phyloP scores from a whole-genome alignment of 2,329 filamentous ascomycete species.

The Bisporella sp. region DNA sequence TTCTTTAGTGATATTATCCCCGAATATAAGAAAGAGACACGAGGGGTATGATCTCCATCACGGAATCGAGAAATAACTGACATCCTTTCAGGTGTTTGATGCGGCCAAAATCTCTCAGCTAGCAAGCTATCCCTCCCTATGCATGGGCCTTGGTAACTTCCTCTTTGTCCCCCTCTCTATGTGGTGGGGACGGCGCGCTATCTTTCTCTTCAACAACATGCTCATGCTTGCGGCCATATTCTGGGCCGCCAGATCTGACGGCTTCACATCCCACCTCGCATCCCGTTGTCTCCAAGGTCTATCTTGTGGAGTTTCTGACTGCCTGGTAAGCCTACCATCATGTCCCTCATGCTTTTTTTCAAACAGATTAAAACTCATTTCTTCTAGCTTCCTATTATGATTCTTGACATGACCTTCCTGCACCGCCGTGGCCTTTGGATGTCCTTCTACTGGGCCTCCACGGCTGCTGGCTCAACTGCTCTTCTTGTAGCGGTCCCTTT shows the following conservation, averaged over 20 bases:
- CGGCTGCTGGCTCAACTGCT: slow-evolving; percentile 20
- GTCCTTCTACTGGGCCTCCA: slow-evolving; percentile 28
- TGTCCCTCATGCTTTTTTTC: background rate
- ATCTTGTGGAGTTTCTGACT: slow-evolving; percentile 26
- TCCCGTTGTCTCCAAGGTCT: slow-evolving; percentile 29
- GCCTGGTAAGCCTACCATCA: slow-evolving; percentile 18
- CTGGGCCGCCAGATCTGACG: slow-evolving; percentile 20
- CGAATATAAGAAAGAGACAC: too few relatives aligned
- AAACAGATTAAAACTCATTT: background rate
- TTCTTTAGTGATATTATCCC: too few relatives aligned
- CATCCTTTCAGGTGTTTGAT: too few relatives aligned
- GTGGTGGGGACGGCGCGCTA: slow-evolving; percentile 30
- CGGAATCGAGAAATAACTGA: too few relatives aligned
- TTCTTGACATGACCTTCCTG: slow-evolving; percentile 34
- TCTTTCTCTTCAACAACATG: slow-evolving; percentile 26
- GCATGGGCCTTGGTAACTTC: slow-evolving; percentile 27
- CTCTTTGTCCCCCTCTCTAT: slow-evolving; percentile 32
- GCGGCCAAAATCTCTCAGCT: too few relatives aligned
- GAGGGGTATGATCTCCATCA: too few relatives aligned
- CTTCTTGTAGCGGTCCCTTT: slow-evolving; percentile 23
- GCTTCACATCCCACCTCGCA: slow-evolving; percentile 23
- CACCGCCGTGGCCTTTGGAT: slow-evolving; percentile 29
- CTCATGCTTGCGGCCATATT: slow-evolving; percentile 24
- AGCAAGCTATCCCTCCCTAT: too few relatives aligned
- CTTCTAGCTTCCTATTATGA: slow-evolving; percentile 27